These are phyloP conservation scores for Peronosclerospora sorghi DNA, from an alignment of 352 stramenopile species.

Conservation along the genomic window DNA sequence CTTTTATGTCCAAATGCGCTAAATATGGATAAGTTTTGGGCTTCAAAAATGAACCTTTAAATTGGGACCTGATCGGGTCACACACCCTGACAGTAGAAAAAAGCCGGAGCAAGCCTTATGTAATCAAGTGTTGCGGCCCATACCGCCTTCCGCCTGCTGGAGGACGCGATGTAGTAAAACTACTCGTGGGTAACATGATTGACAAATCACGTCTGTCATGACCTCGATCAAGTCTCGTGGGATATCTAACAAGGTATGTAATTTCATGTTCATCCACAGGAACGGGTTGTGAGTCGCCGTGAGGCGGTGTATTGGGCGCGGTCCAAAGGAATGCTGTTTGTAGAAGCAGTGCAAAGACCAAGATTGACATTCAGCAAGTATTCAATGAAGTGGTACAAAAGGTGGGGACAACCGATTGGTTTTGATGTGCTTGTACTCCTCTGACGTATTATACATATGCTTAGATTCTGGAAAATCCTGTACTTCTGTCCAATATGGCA, in stretches of 20 bases:
- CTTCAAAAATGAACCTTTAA: too few relatives aligned
- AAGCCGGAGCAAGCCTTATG: too few relatives aligned
- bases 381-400: slow-evolving; percentile 98
- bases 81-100: too few relatives aligned
- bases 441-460: background rate
- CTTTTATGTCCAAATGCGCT: too few relatives aligned
- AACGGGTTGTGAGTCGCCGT: slow-evolving; percentile 87
- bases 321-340: slow-evolving; percentile 95
- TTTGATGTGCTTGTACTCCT: slow-evolving; percentile 4
- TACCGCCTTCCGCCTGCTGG: too few relatives aligned
- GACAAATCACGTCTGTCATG: slow-evolving; percentile 50
- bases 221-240: background rate
- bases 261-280: slow-evolving; percentile 36
- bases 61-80: too few relatives aligned
- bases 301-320: slow-evolving; percentile 93
- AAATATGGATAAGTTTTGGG: too few relatives aligned
- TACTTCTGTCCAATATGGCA: slow-evolving; percentile 80
- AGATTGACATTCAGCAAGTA: slow-evolving; percentile 90
- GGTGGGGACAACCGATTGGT: slow-evolving; percentile 28
- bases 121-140: too few relatives aligned
- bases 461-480: slow-evolving; percentile 87
- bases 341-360: slow-evolving; percentile 96
- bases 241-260: background rate
- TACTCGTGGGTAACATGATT: slow-evolving; percentile 97
- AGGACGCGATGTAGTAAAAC: slow-evolving; percentile 93